phyloP scores from a whole-genome alignment of 345 rosid genomes.

The Carallia pectinifolia region DNA sequence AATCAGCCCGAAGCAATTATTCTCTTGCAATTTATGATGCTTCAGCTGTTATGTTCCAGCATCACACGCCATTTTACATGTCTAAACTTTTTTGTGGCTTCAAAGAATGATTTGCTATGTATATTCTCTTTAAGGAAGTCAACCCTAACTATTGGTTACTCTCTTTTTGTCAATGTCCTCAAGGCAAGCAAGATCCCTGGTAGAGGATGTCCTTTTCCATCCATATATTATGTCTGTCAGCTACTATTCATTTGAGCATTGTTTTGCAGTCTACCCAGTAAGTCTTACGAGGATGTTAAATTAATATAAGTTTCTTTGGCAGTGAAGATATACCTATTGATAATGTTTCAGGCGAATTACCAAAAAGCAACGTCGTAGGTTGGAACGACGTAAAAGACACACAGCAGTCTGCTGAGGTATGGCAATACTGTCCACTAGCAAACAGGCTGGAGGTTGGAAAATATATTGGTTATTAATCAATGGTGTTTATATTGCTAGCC shows the following conservation, averaged over 20 bases:
- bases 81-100: not conserved
- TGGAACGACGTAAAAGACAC: constrained; percentile 96
- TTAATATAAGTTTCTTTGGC: not conserved
- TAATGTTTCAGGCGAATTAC: constrained; percentile 68
- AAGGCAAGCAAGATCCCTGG: constrained; percentile 83
- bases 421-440: constrained; percentile 90
- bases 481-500: constrained; percentile 59
- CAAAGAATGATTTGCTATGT: not conserved
- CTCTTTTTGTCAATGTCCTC: constrained; percentile 55
- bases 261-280: constrained; percentile 96
- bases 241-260: constrained; percentile 85
- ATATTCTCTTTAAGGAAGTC: constrained; percentile 3
- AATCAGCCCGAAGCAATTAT: constrained; percentile 61
- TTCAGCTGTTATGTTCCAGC: constrained; percentile 59
- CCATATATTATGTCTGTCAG: constrained; percentile 92
- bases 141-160: constrained; percentile 16
- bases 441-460: constrained; percentile 45
- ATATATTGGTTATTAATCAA: too few species aligned
- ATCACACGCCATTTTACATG: not conserved
- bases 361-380: constrained; percentile 77
- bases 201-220: constrained; percentile 92
- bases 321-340: constrained; percentile 6
- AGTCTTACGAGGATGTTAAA: constrained; percentile 1
- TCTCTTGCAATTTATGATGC: constrained; percentile 61
- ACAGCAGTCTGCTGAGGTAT: constrained; percentile 82